Base-by-base conservation (phyloP, 2,329 filamentous ascomycete species). In the Talaromyces sp. region DNA sequence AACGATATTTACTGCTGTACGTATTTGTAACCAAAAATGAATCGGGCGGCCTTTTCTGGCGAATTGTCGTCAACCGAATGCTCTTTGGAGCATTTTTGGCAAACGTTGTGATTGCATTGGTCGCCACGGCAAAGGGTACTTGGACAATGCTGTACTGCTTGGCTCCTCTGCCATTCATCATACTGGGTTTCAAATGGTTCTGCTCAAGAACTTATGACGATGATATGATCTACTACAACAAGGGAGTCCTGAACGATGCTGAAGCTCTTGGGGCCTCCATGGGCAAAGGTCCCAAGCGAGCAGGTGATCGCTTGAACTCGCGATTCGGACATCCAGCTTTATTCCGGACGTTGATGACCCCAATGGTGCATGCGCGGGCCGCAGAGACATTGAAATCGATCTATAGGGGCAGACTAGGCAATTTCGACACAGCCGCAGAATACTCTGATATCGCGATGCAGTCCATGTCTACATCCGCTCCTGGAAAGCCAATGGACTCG, bases 21-120 rank as follows among this genome's bases (percentile, higher is more conserved):
- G 90, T 97, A 69, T 98, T 97, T 74, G 86, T 96, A 69, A 99
- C 95, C 56, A 99, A 98, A 82, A 97, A 90, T 31, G 95, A 99
- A 75, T 97, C 93, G 0, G 95, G 93, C 8, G 95, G 95, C 60
- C 87, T 91, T 75, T 97, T 92, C 75, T 99, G 95, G 95, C 88
- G 92, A 19, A 87, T 93, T 1, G 77, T 98, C 6, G 96, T 92
- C 83, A 99, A 99, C 77, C 90, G 95, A n/a, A 84, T 97, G 76
- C 81, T 98, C 27, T 94, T 97, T 71, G 91, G 88, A 31, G 84
- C 88, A 0, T 86, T 96, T 31, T 81, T 99, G 8, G 86, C 91
- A 40, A 93, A 97, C 71, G 75, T 92, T 10, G 85, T 97, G 64
- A 87, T 93, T 29, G 91, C 91, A 61, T 81, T 96, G 31, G 86